Conservation (phyloP, 1,284 basidiomycete genomes). For the Porodaedalea pini region DNA sequence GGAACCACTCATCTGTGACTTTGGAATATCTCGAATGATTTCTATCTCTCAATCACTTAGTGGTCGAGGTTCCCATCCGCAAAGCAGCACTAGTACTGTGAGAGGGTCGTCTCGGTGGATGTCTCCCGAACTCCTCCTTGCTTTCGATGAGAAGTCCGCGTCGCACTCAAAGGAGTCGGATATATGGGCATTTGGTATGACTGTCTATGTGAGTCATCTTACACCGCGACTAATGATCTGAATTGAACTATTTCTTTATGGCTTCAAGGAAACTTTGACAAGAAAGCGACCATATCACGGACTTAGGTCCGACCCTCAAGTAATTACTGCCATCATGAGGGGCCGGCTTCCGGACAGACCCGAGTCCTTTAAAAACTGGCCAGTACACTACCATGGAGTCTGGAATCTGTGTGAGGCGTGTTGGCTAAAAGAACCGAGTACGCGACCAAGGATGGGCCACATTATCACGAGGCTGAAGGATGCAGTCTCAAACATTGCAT, state of each 20-base stretch:
- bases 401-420: too few relatives aligned
- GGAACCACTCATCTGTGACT: constrained; percentile 4
- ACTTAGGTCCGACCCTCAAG: background rate
- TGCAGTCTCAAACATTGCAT: too few relatives aligned
- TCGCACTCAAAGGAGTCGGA: background rate
- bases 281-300: background rate
- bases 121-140: constrained; percentile 2
- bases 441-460: too few relatives aligned
- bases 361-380: too few relatives aligned
- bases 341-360: background rate
- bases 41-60: background rate
- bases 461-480: too few relatives aligned
- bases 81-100: background rate
- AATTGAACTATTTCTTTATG: too few relatives aligned
- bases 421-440: too few relatives aligned
- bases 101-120: constrained; percentile 1
- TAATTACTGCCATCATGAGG: background rate
- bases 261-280: constrained; percentile 1
- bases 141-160: background rate
- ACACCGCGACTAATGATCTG: too few relatives aligned
- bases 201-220: constrained; percentile 2
- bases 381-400: too few relatives aligned
- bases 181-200: constrained; percentile 13
- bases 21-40: constrained; percentile 6
- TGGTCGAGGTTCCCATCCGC: background rate